Evolutionary conservation across 345 rosid genomes (phyloP), one percentile per base, ranked within the genome.

Genomic region (Populus simonii): DNA sequence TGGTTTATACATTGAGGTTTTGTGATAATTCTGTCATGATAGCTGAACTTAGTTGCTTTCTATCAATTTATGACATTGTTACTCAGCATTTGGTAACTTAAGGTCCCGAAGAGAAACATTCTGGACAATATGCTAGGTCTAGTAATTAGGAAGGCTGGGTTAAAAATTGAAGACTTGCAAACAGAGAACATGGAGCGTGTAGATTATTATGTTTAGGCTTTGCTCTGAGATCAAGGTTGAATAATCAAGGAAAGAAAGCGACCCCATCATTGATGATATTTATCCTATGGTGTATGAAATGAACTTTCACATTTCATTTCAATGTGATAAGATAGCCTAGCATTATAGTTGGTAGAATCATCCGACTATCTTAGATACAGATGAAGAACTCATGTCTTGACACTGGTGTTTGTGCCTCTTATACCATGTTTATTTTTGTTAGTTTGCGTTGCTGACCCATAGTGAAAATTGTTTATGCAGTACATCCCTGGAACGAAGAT

Each of bases 401-500:
- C 62, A 55, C 13, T 9, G 9, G 62, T 0, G 8, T 53, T 9
- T 22, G 25, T 57, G 62, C 15, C 63, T 59, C 15, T 3, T 59
- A 23, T 23, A 59, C 12, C 13, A 3, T 3, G 2, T n/a, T n/a
- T 59, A 11, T n/a, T n/a, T 18, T 53, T 20, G 2, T 53, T 20
- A 53, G 11, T 59, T 25, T 23, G 27, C 63, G 7, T 1, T 3
- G 63, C 63, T 59, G 63, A 9, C 29, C 15, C 29, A n/a, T 0
- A 3, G 9, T 59, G 29, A 59, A 25, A 59, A 8, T 1, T 59
- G 63, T 73, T 20, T 70, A 20, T 85, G 88, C 96, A 93, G 99
- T 95, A 95, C 83, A 95, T 95, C 53, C 98, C 99, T 0, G 99
- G 98, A 74, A 95, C 99, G 2, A 95, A 95, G 90, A 95, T 95